These are phyloP conservation scores for Globomyces pollinis-pini DNA, from an alignment of 192 early-diverging fungal species.

Conservation along the genomic window DNA sequence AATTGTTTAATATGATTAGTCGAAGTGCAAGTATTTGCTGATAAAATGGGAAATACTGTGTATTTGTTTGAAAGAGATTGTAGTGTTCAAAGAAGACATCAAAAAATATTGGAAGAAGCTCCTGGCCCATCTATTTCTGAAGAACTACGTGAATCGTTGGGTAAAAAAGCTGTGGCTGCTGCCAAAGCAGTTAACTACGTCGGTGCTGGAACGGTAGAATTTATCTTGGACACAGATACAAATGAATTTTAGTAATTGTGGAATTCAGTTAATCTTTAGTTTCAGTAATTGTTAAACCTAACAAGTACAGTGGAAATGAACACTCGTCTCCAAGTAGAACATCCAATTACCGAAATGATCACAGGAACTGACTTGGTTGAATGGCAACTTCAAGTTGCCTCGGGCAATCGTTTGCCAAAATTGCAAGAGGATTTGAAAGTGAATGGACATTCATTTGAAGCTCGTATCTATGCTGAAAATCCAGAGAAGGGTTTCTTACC, in stretches of 20 bases:
- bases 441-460: slow-evolving; percentile 91
- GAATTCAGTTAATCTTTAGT: slow-evolving; percentile 89
- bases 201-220: slow-evolving; percentile 95
- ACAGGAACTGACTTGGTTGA: slow-evolving; percentile 88
- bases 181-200: slow-evolving; percentile 90
- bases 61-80: slow-evolving; percentile 96
- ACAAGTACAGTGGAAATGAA: slow-evolving; percentile 1
- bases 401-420: slow-evolving; percentile 76
- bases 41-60: slow-evolving; percentile 76
- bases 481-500: slow-evolving; percentile 84
- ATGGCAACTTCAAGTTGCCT: slow-evolving; percentile 88
- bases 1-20: too few species aligned
- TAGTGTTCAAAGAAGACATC: slow-evolving; percentile 88
- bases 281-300: background rate
- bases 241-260: slow-evolving; percentile 96
- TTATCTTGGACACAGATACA: slow-evolving; percentile 83
- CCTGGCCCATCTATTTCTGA: slow-evolving; percentile 76
- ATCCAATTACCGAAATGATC: slow-evolving; percentile 95
- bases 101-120: slow-evolving; percentile 95
- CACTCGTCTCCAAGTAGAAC: slow-evolving; percentile 59
- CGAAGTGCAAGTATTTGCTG: slow-evolving; percentile 95
- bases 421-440: slow-evolving; percentile 62
- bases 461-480: slow-evolving; percentile 96
- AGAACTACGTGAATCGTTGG: slow-evolving; percentile 64
- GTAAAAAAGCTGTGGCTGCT: slow-evolving; percentile 84